Percentiles rank a stretch among this genome's conserved stretches.
These are phyloP conservation scores for Celoporthe dispersa DNA, from an alignment of 2,329 filamentous ascomycete species.

Conservation along the genomic window DNA sequence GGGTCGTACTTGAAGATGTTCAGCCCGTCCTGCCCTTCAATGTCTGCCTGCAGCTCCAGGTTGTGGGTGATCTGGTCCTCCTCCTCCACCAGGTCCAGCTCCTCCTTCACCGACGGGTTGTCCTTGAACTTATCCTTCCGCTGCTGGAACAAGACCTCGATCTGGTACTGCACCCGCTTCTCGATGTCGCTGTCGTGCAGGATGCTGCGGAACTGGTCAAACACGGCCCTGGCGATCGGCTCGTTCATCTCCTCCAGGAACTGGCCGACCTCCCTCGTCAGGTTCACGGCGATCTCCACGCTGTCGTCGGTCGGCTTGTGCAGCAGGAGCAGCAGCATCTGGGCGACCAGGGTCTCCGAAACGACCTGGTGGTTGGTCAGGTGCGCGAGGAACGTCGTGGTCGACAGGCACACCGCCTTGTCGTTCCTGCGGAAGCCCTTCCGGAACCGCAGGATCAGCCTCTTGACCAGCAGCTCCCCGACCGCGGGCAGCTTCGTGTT, in stretches of 20 bases:
- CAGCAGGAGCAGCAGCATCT: conserved; percentile 88
- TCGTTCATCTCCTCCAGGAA: conserved; percentile 95
- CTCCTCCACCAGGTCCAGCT: conserved; percentile 93
- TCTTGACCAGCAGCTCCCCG: conserved; percentile 84
- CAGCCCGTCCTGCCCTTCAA: conserved; percentile 83
- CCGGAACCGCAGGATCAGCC: conserved; percentile 88
- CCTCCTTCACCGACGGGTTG: conserved; percentile 86
- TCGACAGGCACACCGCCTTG: conserved; percentile 91
- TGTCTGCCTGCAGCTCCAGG: conserved; percentile 78
- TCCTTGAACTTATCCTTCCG: conserved; percentile 97
- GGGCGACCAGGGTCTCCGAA: conserved; percentile 89
- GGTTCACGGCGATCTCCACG: conserved; percentile 93
- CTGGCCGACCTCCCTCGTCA: conserved; percentile 91
- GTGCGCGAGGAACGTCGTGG: conserved; percentile 93
- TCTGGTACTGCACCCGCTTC: conserved; percentile 98
- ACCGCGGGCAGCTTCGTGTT: conserved; percentile 97
- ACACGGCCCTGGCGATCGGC: conserved; percentile 85
- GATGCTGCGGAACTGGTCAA: conserved; percentile 94
- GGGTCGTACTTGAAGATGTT: conserved; percentile 96
- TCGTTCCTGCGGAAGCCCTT: conserved; percentile 97
- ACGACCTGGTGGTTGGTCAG: conserved; percentile 95
- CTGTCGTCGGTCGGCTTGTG: conserved; percentile 97
- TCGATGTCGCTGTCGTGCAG: conserved; percentile 97
- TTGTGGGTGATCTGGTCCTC: conserved; percentile 97
- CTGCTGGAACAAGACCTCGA: conserved; percentile 96